Conservation (phyloP, 108 stramenopile genomes). For the Cyclotella choctawhatcheeana region DNA sequence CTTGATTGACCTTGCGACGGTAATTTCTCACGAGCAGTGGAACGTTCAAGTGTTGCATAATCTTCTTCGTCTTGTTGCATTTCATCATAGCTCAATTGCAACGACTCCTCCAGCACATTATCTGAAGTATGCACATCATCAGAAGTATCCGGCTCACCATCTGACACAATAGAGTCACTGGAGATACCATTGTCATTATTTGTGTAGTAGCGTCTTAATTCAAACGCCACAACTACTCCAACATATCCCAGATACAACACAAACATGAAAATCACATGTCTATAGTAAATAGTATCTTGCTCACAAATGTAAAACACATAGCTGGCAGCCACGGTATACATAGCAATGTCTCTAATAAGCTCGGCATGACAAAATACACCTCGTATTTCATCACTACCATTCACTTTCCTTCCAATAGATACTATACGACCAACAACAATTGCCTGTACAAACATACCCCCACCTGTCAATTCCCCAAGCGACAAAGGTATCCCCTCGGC, state of each 20-base stretch:
- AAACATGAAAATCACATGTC: slow-evolving; percentile 25
- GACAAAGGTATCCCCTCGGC: slow-evolving; percentile 48
- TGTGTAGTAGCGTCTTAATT: slow-evolving; percentile 37
- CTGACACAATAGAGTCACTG: slow-evolving; percentile 3
- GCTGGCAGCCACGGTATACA: slow-evolving; percentile 24
- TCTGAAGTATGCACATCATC: no score
- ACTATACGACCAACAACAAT: slow-evolving; percentile 62
- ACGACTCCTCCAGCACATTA: not conserved
- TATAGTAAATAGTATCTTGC: slow-evolving; percentile 24
- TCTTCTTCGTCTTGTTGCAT: slow-evolving; percentile 27
- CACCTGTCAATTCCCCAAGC: slow-evolving; percentile 77
- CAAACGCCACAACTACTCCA: slow-evolving; percentile 28
- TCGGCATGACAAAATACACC: slow-evolving; percentile 41
- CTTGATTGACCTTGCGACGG: not conserved
- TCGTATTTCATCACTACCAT: not conserved
- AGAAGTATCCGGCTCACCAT: no score
- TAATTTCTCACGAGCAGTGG: slow-evolving; percentile 6
- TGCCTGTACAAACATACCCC: slow-evolving; percentile 65
- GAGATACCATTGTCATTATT: slow-evolving; percentile 11
- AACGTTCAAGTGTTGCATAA: slow-evolving; percentile 10
- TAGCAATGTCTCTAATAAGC: slow-evolving; percentile 45
- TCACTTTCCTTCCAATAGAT: slow-evolving; percentile 28
- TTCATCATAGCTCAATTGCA: not conserved
- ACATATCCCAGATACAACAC: slow-evolving; percentile 42
- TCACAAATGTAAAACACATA: slow-evolving; percentile 30